phyloP scores from a whole-genome alignment of 2,329 filamentous ascomycete species.

The Fusarium armeniacum region DNA sequence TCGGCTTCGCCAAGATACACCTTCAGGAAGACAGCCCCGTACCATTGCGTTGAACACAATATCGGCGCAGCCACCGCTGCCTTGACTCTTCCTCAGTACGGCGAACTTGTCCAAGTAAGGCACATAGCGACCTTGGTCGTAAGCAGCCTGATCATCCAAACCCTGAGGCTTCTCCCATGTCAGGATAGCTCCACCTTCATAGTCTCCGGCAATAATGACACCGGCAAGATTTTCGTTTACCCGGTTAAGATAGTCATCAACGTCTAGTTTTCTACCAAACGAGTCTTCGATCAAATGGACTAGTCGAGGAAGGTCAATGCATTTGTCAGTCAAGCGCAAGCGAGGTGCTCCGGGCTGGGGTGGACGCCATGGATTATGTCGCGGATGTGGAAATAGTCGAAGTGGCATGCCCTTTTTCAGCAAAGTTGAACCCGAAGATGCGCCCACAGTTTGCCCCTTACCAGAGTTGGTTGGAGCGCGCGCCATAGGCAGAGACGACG shows the following conservation, averaged over 20 bases:
- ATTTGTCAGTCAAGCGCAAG: slow-evolving; percentile 81
- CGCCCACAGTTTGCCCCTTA: slow-evolving; percentile 25
- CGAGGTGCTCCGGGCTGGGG: slow-evolving; percentile 70
- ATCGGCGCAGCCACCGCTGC: slow-evolving; percentile 92
- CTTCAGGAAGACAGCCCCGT: slow-evolving; percentile 85
- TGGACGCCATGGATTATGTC: slow-evolving; percentile 76
- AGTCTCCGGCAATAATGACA: slow-evolving; percentile 94
- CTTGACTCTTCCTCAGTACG: slow-evolving; percentile 88
- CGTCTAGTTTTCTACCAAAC: slow-evolving; percentile 86
- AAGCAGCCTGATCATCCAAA: slow-evolving; percentile 66
- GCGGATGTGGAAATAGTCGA: slow-evolving; percentile 83
- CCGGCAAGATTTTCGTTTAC: slow-evolving; percentile 86
- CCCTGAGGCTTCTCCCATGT: slow-evolving; percentile 89
- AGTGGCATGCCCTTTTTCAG: slow-evolving; percentile 93
- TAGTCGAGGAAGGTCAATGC: slow-evolving; percentile 85
- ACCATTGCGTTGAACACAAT: slow-evolving; percentile 98
- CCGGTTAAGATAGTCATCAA: slow-evolving; percentile 84
- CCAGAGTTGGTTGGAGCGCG: slow-evolving; percentile 64
- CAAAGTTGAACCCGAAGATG: slow-evolving; percentile 75
- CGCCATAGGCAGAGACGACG: slow-evolving; percentile 86
- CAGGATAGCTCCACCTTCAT: slow-evolving; percentile 93
- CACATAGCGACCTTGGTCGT: slow-evolving; percentile 75
- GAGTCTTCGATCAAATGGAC: slow-evolving; percentile 93
- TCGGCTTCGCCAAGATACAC: slow-evolving; percentile 92
- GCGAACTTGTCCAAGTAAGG: slow-evolving; percentile 99